Evolutionary conservation across 768 basidiomycete genomes (phyloP), one percentile per base, ranked within the genome.

Genomic region (Mycena olivaceomarginata): DNA sequence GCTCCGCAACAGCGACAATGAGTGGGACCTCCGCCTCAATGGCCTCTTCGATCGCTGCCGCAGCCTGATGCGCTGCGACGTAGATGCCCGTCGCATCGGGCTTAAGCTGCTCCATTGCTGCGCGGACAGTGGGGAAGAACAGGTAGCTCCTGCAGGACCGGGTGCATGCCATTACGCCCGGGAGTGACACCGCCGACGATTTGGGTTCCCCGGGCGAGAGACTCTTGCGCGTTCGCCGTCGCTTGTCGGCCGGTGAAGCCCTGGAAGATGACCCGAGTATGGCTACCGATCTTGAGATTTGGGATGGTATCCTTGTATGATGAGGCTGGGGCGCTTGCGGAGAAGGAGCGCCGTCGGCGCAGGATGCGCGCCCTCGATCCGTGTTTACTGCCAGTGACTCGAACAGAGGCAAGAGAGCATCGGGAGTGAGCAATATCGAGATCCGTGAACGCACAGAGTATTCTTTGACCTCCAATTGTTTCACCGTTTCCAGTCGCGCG

Each of bases 71-170:
- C 5, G 77, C 77, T 15, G 77, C 74, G 18, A 79, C 77, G 40
- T 79, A 79, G 53, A 79, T 73, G 15, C 74, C 77, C 16, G 77
- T 79, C 46, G 77, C 77, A 46, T 79, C 77, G 9, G 77, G 77
- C 45, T 79, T 79, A 13, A 79, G 74, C 15, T 72, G 39, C 22
- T 68, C 20, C 65, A 75, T 60, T 10, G 77, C 77, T 2, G 40
- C 66, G 7, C 65, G 57, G 3, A 79, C 74, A 40, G 70, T 79
- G n/a, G 12, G 77, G 70, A 43, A 67, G 48, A 18, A 79, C 77
- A 2, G 77, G 77, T 4, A 79, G 71, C 6, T 75, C 57, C 12
- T 41, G 8, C 9, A 79, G 70, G 10, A 56, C 59, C 1, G 77
- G 77, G 45, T 79, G 77, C 40, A 69, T 56, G 6, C 77, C 77